A percentile compares a stretch with the other conserved stretches of the same genome.
Evolutionary conservation across 306 rosid species (phyloP).

Genomic region (Medicago lupulina): DNA sequence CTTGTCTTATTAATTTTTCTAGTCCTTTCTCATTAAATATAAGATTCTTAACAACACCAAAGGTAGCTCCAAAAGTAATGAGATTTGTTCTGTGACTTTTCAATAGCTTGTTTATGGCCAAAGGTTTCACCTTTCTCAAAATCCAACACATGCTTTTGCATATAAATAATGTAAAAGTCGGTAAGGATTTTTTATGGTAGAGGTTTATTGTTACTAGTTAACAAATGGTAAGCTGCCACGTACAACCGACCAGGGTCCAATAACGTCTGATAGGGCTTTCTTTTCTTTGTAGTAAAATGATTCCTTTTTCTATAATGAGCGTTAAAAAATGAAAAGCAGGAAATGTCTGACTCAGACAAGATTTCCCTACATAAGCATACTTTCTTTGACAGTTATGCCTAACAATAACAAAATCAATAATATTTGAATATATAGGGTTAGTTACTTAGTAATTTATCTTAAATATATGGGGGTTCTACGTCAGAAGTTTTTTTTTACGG

Average conservation of each 20-base stretch:
- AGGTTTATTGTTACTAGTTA: conserved; percentile 18
- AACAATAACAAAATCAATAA: background rate
- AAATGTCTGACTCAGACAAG: conserved; percentile 21
- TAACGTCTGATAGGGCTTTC: background rate
- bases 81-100: background rate
- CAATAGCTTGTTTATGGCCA: background rate
- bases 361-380: conserved; percentile 6
- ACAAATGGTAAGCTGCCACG: conserved; percentile 49
- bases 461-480: no score
- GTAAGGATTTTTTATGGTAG: conserved; percentile 41
- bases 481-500: no score
- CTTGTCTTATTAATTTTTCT: no score
- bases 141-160: conserved; percentile 25
- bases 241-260: conserved; percentile 57
- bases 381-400: conserved; percentile 21
- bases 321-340: conserved; percentile 23
- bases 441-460: no score
- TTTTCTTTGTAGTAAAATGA: conserved; percentile 27
- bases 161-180: conserved; percentile 36
- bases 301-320: conserved; percentile 1
- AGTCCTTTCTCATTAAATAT: background rate
- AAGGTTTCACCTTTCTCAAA: conserved; percentile 38
- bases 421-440: no score
- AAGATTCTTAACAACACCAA: background rate
- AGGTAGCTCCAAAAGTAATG: background rate